Base-by-base conservation (phyloP, 2,329 filamentous ascomycete genomes). In the Nemania abortiva region DNA sequence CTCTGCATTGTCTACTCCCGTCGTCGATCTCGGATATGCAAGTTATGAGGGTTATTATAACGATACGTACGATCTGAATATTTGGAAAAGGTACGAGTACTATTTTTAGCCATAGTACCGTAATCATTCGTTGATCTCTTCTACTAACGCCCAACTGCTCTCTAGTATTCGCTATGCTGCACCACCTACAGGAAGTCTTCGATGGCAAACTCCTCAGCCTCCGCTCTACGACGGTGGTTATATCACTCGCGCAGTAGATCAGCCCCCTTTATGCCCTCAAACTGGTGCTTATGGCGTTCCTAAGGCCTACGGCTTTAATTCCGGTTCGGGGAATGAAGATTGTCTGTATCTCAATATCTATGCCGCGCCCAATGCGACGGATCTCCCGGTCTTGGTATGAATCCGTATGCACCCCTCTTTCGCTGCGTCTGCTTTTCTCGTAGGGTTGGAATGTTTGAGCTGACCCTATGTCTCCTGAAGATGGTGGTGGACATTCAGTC, bases 301-400 rank as follows among this genome's bases (percentile, higher is more conserved):
- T 11, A 54, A 69, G 18, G 63, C 68, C 20, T 78, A 76, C 50
- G 75, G 77, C 3, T 78, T 78, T 61, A 75, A 73, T 53, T 73
- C 74, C 42, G 74, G 67, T 6, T 72, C 63, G 22, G 76, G 75
- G 11, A 57, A 76, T 53, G 75, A 77, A 67, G 75, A 74, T 45
- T 74, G 73, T 49, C 73, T 75, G 54, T 77, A 70, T 55, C 73
- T 83, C 31, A 81, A 76, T 50, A 75, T 81, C 6, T 80, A 77
- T 53, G 73, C 77, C 3, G 78, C 81, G 18, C 71, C 71, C n/a
- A 77, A 79, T 66, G 79, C 78, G 1, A 77, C 74, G 6, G 69
- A 74, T 13, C 72, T 82, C 9, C 81, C 81, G 0, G 81, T 83
- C 9, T 69, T 82, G 18, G 72, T 82, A 42, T 83, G 77, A 77